These are phyloP conservation scores for Haplographium delicatum DNA, from an alignment of 495 filamentous ascomycete species.

Conservation along the genomic window DNA sequence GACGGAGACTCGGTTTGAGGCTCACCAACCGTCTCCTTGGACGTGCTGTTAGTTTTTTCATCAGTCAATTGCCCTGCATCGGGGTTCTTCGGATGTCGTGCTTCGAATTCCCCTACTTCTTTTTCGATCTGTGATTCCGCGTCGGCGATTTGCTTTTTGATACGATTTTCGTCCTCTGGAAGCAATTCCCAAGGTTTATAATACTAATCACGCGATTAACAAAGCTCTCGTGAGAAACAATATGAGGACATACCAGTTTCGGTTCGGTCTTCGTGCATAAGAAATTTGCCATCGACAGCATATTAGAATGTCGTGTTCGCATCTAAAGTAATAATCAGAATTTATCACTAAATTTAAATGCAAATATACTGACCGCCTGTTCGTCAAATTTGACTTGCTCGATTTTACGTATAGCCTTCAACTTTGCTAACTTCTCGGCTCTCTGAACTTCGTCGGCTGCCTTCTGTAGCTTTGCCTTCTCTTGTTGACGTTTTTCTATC, in stretches of 20 bases:
- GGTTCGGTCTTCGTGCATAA: constrained; percentile 71
- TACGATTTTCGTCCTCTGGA: constrained; percentile 40
- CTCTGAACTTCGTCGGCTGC: constrained; percentile 61
- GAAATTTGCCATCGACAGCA: constrained; percentile 68
- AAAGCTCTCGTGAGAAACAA: neutral
- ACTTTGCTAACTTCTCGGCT: constrained; percentile 54
- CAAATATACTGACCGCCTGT: constrained; percentile 57
- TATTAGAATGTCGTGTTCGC: constrained; percentile 59
- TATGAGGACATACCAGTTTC: constrained; percentile 57
- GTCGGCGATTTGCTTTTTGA: constrained; percentile 41
- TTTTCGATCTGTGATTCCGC: constrained; percentile 40
- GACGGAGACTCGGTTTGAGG: constrained; percentile 38
- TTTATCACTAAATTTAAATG: constrained; percentile 1
- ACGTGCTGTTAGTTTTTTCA: constrained; percentile 17
- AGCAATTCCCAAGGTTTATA: constrained; percentile 84
- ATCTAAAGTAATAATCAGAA: constrained; percentile 56
- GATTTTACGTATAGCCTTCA: constrained; percentile 51
- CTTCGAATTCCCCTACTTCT: constrained; percentile 39
- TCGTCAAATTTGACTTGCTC: constrained; percentile 77
- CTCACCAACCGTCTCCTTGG: constrained; percentile 40
- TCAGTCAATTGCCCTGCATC: constrained; percentile 6
- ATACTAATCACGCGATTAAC: constrained; percentile 47
- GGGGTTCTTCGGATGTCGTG: constrained; percentile 24
- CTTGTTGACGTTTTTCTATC: constrained; percentile 85
- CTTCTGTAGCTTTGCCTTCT: constrained; percentile 70